Evolutionary conservation across 1,284 basidiomycete genomes (phyloP).

Genomic region (Fomitopsis palustris): DNA sequence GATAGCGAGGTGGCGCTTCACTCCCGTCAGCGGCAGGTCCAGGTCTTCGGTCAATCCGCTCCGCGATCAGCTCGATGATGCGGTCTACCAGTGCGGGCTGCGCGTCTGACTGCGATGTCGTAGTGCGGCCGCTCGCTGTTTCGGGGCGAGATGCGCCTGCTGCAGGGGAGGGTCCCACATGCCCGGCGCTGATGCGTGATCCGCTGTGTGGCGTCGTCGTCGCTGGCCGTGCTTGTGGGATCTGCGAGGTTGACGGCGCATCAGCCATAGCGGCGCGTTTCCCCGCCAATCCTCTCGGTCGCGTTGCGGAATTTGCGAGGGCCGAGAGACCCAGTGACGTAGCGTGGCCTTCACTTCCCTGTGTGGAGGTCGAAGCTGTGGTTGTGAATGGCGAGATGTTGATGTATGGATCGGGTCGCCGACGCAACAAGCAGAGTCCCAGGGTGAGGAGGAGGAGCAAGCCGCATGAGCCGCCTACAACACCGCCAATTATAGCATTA

Average conservation of each 20-base stretch:
- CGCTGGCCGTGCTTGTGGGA: neutral
- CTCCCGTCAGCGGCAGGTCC: neutral
- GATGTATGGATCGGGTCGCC: neutral
- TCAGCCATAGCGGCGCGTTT: neutral
- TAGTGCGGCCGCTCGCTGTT: neutral
- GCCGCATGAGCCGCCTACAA: conserved; percentile 7
- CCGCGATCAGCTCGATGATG: conserved; percentile 21
- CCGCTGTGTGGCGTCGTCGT: neutral
- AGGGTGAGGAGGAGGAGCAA: conserved; percentile 7
- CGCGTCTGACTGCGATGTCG: neutral
- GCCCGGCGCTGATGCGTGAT: neutral
- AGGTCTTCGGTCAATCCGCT: conserved; percentile 15
- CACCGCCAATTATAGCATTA: conserved; percentile 9
- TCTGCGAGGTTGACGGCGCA: neutral
- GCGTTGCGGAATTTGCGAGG: neutral
- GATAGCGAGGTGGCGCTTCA: conserved; percentile 9
- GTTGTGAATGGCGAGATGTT: neutral
- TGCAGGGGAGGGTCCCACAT: neutral
- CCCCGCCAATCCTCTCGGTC: neutral
- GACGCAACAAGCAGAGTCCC: conserved; percentile 4
- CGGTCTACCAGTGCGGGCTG: conserved; percentile 13
- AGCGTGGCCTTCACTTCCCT: neutral
- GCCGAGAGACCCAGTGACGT: neutral
- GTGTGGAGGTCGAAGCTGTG: neutral
- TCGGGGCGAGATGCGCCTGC: neutral